Evolutionary conservation across 495 filamentous ascomycete genomes (phyloP).

Genomic region (Penicillium roqueforti): DNA sequence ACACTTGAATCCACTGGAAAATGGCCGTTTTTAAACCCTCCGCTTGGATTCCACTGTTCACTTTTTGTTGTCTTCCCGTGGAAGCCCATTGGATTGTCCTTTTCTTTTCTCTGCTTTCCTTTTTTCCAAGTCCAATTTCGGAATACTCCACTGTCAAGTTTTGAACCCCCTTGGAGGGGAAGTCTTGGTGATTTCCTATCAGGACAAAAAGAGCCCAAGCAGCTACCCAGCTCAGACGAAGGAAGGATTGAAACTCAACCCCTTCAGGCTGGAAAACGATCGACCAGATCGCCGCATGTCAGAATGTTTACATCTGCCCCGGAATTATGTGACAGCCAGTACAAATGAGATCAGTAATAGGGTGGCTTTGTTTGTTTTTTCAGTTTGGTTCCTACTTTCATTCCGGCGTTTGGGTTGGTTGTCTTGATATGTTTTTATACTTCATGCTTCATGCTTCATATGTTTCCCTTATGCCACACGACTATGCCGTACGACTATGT

Average conservation of each 20-base stretch:
- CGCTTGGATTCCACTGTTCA: neutral
- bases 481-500: neutral
- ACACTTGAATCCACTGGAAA: conserved; percentile 33
- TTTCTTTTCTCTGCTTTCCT: neutral
- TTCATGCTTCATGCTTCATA: neutral
- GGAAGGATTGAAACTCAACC: neutral
- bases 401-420: conserved; percentile 2
- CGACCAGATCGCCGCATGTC: neutral
- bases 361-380: neutral
- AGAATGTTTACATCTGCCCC: neutral
- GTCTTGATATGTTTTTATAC: conserved; percentile 3
- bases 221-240: neutral
- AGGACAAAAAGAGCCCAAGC: neutral
- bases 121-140: neutral
- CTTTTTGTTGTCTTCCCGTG: neutral
- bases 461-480: neutral
- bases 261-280: neutral
- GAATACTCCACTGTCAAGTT: neutral
- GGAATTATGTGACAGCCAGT: neutral
- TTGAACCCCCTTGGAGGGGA: neutral
- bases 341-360: neutral
- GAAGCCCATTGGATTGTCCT: neutral
- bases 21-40: conserved; percentile 1
- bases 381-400: neutral
- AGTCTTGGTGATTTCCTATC: neutral